Evolutionary conservation across 441 rosid genomes (phyloP), one percentile per base, ranked within the genome.

Genomic region (Gossypium laxum): DNA sequence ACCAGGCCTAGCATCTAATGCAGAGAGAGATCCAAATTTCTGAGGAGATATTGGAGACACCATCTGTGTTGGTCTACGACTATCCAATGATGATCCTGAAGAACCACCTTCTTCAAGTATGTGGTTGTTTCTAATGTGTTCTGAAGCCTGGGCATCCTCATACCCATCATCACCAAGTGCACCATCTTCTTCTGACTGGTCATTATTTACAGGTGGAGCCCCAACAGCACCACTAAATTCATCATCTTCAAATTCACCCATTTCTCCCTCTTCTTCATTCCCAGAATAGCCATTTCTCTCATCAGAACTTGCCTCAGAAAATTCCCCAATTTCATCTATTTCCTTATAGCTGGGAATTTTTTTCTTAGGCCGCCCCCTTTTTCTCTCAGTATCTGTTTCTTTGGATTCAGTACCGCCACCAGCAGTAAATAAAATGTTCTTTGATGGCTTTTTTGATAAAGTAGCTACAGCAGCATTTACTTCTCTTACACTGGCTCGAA

Each of bases 11-110:
- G 95, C 89, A 81, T 92, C 99, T 78, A 95, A 84, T 28, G 99
- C 99, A 67, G 97, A 92, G 67, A 95, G 87, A 77, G 97, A 95
- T 30, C 96, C 97, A 81, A 95, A 95, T 82, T 95, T 95, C 83
- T 79, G 87, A 28, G 98, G 87, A 78, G 94, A 86, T 82, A 85
- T 86, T 24, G 97, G 98, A 82, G 98, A 92, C 34, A 87, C 88
- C 70, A 84, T 84, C 76, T 78, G 87, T 47, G 82, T 75, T 67
- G 83, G 77, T 86, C 86, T 92, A 66, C 74, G 88, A 79, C 86
- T 80, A 69, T 87, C 93, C 18, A 92, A 83, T 7, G 99, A 92
- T 76, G 99, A 95, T 78, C 92, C 98, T 8, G 98, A 88, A 48
- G 95, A 89, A 82, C 92, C 93, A 14, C 87, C 87, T 78, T 87